phyloP scores from a whole-genome alignment of 179 eudicot species.

The Actinidia arguta region DNA sequence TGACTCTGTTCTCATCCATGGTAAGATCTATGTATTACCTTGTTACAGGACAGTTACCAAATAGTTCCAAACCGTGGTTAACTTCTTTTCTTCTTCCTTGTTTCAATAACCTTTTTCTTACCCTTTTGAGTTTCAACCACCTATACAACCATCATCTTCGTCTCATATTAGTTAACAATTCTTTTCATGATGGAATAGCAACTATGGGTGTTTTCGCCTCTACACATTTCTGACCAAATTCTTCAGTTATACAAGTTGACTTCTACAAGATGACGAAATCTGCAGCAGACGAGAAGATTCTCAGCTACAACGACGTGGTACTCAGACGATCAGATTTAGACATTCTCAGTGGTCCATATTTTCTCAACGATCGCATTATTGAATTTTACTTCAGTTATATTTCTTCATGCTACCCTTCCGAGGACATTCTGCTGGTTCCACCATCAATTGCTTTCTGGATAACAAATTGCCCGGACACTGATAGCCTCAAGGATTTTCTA shows the following conservation, averaged over 20 bases:
- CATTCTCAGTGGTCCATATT: conserved; percentile 75
- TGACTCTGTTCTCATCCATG: neutral
- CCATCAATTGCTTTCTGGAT: conserved; percentile 93
- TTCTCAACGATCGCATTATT: conserved; percentile 83
- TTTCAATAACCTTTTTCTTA: too few relatives aligned
- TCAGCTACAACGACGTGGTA: conserved; percentile 80
- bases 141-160: conserved; percentile 38
- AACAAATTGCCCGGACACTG: conserved; percentile 68
- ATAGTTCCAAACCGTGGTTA: neutral
- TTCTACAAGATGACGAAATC: conserved; percentile 43
- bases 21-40: neutral
- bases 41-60: neutral
- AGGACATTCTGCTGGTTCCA: conserved; percentile 65
- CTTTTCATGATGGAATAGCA: conserved; percentile 67
- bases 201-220: neutral
- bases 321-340: conserved; percentile 81
- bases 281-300: conserved; percentile 65
- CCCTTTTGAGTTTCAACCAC: neutral
- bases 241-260: conserved; percentile 18
- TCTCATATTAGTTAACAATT: conserved; percentile 77
- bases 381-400: conserved; percentile 87
- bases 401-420: conserved; percentile 53
- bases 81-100: neutral
- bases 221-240: neutral
- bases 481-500: conserved; percentile 53